phyloP scores from a whole-genome alignment of 2,329 filamentous ascomycete species.

The Tricladium varicosporioides region DNA sequence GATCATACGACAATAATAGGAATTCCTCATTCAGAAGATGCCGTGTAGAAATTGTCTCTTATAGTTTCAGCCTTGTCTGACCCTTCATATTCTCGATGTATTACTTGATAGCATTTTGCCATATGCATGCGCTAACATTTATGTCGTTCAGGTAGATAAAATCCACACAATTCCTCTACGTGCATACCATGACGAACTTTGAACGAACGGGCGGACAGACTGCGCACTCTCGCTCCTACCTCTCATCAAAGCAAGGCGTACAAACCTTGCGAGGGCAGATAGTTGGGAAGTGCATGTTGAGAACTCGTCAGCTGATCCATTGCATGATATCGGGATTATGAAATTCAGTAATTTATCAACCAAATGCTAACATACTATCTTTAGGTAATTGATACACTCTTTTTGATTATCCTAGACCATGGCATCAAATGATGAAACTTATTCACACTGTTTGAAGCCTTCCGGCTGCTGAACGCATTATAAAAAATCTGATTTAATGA shows the following conservation, averaged over 20 bases:
- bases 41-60: slow-evolving; percentile 38
- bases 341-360: slow-evolving; percentile 8
- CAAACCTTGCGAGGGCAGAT: slow-evolving; percentile 38
- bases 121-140: slow-evolving; percentile 22
- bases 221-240: slow-evolving; percentile 35
- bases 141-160: slow-evolving; percentile 33
- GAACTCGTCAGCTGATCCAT: slow-evolving; percentile 43
- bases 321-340: slow-evolving; percentile 22
- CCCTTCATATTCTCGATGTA: slow-evolving; percentile 24
- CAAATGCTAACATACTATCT: slow-evolving; percentile 18
- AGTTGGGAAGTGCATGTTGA: slow-evolving; percentile 41
- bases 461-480: slow-evolving; percentile 36
- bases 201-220: slow-evolving; percentile 47
- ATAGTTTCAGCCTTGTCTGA: slow-evolving; percentile 47
- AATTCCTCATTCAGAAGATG: slow-evolving; percentile 38
- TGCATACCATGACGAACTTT: slow-evolving; percentile 42
- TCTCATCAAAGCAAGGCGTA: slow-evolving; percentile 39
- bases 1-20: slow-evolving; percentile 36
- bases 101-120: slow-evolving; percentile 10
- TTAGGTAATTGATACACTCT: slow-evolving; percentile 18
- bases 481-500: slow-evolving; percentile 47
- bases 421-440: slow-evolving; percentile 40
- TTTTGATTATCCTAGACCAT: slow-evolving; percentile 18
- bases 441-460: slow-evolving; percentile 44
- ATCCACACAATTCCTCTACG: neutral